Percentiles rank a stretch among this genome's conserved stretches.
These are phyloP conservation scores for Plasmodium gallinaceum DNA, from an alignment of 169 alveolate species.

Conservation along the genomic window DNA sequence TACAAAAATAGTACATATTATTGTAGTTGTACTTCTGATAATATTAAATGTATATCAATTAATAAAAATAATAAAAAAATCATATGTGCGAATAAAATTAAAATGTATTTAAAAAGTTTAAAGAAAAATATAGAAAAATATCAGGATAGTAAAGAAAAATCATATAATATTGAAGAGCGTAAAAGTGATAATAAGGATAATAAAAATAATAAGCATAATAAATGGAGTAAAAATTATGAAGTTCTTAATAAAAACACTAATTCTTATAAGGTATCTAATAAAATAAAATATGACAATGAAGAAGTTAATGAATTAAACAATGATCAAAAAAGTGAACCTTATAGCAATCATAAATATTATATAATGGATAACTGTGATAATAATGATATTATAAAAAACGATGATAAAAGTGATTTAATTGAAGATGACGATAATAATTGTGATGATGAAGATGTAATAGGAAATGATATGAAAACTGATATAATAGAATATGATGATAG, in stretches of 20 bases:
- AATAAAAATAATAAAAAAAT: neutral
- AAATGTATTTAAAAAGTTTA: neutral
- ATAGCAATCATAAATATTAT: neutral
- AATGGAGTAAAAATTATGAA: neutral
- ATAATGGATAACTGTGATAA: neutral
- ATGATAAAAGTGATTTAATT: conserved; percentile 2
- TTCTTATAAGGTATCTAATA: neutral
- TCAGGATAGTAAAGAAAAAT: neutral
- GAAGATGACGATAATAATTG: neutral
- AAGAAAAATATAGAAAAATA: neutral
- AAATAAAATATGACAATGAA: neutral
- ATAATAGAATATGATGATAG: neutral
- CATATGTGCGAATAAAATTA: neutral
- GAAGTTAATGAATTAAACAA: conserved; percentile 4
- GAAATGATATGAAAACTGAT: conserved; percentile 8
- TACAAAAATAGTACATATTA: conserved; percentile 3
- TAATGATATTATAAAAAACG: neutral
- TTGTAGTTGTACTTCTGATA: neutral
- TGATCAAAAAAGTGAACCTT: conserved; percentile 4
- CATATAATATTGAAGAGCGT: neutral
- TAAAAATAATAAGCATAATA: neutral
- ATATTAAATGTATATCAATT: neutral
- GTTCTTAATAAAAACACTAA: conserved; percentile 3
- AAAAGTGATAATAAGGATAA: neutral
- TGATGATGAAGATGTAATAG: neutral